Conservation (phyloP, 1,139 yeast genomes). For the Pichia sp. region DNA sequence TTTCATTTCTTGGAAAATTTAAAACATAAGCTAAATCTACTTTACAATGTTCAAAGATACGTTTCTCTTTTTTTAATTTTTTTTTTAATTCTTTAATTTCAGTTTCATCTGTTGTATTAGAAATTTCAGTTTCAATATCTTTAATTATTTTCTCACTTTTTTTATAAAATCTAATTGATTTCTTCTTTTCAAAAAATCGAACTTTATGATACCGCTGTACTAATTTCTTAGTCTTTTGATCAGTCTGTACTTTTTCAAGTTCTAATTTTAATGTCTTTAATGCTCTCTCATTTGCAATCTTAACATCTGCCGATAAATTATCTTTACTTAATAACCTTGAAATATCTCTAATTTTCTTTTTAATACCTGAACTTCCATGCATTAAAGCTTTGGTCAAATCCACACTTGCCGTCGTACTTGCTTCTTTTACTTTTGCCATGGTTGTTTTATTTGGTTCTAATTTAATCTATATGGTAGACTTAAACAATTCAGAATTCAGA, state of each 20-base stretch:
- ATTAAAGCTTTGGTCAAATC: slow-evolving; percentile 27
- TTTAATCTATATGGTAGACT: too few relatives aligned
- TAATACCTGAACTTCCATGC: slow-evolving; percentile 44
- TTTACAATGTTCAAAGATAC: slow-evolving; percentile 51
- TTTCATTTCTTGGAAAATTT: slow-evolving; percentile 71
- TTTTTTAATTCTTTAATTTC: slow-evolving; percentile 40
- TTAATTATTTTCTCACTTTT: slow-evolving; percentile 49
- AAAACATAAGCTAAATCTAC: slow-evolving; percentile 72
- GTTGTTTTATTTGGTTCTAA: too few relatives aligned
- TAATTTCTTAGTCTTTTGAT: slow-evolving; percentile 47
- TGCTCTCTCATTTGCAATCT: slow-evolving; percentile 81
- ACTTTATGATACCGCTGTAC: slow-evolving; percentile 92
- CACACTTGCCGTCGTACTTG: slow-evolving; percentile 17
- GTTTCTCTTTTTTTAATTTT: slow-evolving; percentile 46
- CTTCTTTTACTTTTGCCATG: slow-evolving; percentile 11
- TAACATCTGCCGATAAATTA: slow-evolving; percentile 66
- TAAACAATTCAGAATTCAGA: too few relatives aligned
- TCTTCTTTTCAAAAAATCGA: slow-evolving; percentile 83
- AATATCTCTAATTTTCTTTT: slow-evolving; percentile 82
- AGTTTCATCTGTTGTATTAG: slow-evolving; percentile 22
- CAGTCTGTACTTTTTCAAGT: slow-evolving; percentile 46
- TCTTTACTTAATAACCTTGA: slow-evolving; percentile 61
- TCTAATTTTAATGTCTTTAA: slow-evolving; percentile 67
- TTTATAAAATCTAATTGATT: slow-evolving; percentile 71
- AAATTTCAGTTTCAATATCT: slow-evolving; percentile 29